Percentiles rank a stretch among this genome's conserved stretches.
Evolutionary conservation across 495 filamentous ascomycete genomes (phyloP).

Genomic region (Lentithecium fluviatile): DNA sequence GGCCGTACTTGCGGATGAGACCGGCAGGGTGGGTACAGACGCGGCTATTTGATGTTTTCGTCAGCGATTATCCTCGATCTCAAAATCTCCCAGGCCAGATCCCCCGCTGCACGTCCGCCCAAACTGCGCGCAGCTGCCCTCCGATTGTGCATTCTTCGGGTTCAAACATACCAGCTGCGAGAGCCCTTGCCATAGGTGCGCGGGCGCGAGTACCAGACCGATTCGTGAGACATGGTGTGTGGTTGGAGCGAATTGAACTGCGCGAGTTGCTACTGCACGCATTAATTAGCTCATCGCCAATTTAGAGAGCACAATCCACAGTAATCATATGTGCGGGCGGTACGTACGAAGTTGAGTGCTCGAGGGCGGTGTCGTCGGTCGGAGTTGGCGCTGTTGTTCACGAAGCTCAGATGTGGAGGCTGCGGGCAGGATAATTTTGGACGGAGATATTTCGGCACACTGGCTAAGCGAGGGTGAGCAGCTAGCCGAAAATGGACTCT

Average conservation of each 20-base stretch:
- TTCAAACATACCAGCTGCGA: constrained; percentile 71
- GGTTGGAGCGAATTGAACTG: constrained; percentile 5
- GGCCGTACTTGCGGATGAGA: constrained; percentile 98
- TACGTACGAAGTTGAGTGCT: neutral
- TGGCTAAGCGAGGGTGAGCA: neutral
- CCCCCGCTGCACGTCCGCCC: neutral
- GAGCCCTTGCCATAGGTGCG: constrained; percentile 95
- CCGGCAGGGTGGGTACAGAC: constrained; percentile 93
- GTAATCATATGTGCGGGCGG: neutral
- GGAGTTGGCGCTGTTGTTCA: neutral
- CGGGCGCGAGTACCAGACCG: constrained; percentile 98
- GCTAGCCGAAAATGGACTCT: no score
- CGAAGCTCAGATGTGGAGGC: neutral
- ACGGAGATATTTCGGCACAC: neutral
- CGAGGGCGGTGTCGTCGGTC: neutral
- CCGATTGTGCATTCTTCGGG: neutral
- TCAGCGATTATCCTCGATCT: constrained; percentile 21
- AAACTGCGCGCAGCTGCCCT: neutral
- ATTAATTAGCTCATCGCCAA: neutral
- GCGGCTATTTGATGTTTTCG: constrained; percentile 59
- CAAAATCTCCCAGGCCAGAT: neutral
- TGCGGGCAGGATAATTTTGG: neutral
- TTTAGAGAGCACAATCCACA: neutral
- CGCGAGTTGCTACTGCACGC: constrained; percentile 3
- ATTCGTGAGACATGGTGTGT: constrained; percentile 88